These are phyloP conservation scores for Angophora floribunda DNA, from an alignment of 345 rosid species.

Conservation along the genomic window DNA sequence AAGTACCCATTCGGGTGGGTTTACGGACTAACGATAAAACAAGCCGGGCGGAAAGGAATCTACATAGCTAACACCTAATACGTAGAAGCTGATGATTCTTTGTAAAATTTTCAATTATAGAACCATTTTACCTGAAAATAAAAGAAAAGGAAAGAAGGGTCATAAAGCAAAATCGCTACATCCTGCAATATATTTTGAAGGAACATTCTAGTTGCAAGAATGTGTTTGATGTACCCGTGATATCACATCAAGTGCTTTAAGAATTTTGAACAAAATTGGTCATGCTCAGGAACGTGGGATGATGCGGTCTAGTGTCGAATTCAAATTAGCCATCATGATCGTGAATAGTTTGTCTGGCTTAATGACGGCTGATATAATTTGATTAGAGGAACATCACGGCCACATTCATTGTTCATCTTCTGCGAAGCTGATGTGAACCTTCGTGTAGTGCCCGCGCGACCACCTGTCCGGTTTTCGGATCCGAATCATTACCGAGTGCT, in stretches of 20 bases:
- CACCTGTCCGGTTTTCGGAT: background rate
- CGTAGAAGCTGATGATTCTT: background rate
- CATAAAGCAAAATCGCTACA: background rate
- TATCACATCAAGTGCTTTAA: background rate
- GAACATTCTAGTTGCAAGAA: background rate
- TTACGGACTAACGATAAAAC: background rate
- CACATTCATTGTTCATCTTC: background rate
- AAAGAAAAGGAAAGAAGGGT: background rate
- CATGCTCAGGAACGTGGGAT: background rate
- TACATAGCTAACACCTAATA: background rate
- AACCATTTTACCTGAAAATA: background rate
- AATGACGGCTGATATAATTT: background rate
- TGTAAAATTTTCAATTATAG: background rate
- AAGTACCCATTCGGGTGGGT: background rate
- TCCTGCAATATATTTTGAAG: background rate
- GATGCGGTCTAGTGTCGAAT: background rate
- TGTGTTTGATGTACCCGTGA: background rate
- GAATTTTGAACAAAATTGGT: background rate
- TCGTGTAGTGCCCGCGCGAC: background rate
- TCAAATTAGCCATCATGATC: background rate
- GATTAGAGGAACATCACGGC: background rate
- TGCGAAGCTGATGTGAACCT: background rate
- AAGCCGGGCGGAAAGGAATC: background rate
- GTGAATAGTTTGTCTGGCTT: background rate
- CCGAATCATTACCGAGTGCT: background rate